These are phyloP conservation scores for Paracoccidioides lutzii DNA, from an alignment of 2,329 filamentous ascomycete species.

Conservation along the genomic window DNA sequence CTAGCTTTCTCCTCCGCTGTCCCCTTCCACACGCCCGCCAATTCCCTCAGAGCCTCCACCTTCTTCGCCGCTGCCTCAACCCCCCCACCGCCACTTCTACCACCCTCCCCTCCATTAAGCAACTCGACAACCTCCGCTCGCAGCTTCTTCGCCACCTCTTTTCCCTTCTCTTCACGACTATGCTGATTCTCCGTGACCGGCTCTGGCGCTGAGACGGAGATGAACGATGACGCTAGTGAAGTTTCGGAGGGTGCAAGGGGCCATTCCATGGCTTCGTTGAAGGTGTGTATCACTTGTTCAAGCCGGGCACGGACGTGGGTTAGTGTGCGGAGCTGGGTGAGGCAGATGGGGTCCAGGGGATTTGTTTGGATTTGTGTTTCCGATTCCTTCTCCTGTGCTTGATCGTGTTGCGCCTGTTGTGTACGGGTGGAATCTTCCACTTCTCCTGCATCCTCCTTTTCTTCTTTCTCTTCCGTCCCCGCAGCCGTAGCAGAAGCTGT, in stretches of 20 bases:
- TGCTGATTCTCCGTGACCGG: slow-evolving; percentile 47
- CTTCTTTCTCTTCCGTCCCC: background rate
- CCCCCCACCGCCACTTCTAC: slow-evolving; percentile 48
- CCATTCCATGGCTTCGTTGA: slow-evolving; percentile 94
- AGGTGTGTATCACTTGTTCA: slow-evolving; percentile 77
- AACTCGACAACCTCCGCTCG: slow-evolving; percentile 57
- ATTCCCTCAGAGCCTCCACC: slow-evolving; percentile 62
- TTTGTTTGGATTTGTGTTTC: background rate
- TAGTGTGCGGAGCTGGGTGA: slow-evolving; percentile 68
- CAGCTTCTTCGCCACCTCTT: slow-evolving; percentile 59
- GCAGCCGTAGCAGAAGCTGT: slow-evolving; percentile 4
- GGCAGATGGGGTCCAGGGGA: slow-evolving; percentile 48
- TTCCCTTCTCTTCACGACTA: slow-evolving; percentile 73
- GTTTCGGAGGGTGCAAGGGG: slow-evolving; percentile 78
- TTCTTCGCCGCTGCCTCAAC: slow-evolving; percentile 55
- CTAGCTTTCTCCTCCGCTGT: slow-evolving; percentile 87
- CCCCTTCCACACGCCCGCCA: slow-evolving; percentile 82
- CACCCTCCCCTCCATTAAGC: slow-evolving; percentile 45
- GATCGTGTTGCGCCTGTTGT: slow-evolving; percentile 1
- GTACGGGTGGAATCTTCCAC: background rate
- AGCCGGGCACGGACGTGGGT: slow-evolving; percentile 71
- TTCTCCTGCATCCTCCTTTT: background rate
- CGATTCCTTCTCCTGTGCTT: background rate
- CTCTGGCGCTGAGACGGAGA: slow-evolving; percentile 80
- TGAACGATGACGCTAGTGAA: slow-evolving; percentile 69